phyloP scores from a whole-genome alignment of 345 rosid species.

The Salix udensis region DNA sequence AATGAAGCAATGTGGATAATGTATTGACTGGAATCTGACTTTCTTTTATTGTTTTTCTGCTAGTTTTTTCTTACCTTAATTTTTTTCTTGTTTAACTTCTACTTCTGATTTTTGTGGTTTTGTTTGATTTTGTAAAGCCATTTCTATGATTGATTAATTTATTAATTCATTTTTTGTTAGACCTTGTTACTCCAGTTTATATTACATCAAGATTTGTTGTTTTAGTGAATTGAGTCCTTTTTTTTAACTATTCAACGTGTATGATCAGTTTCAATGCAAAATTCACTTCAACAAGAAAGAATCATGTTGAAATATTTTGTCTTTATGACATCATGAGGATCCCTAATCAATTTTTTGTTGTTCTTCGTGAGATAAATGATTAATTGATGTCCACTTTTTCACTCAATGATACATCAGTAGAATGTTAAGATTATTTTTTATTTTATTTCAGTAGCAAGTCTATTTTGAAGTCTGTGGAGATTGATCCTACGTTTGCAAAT shows the following conservation, averaged over 20 bases:
- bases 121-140: neutral
- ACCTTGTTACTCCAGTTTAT: neutral
- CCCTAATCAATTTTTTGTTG: neutral
- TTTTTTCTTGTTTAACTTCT: neutral
- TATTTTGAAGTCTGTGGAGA: too few relatives aligned
- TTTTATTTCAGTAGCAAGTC: too few relatives aligned
- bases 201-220: neutral
- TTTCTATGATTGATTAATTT: neutral
- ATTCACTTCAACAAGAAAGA: neutral
- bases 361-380: neutral
- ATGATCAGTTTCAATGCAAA: neutral
- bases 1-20: constrained; percentile 3
- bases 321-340: neutral
- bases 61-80: neutral
- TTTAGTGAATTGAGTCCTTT: neutral
- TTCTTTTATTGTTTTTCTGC: neutral
- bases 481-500: too few relatives aligned
- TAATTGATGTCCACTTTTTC: neutral
- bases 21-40: constrained; percentile 2
- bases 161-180: neutral
- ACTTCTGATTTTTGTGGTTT: neutral
- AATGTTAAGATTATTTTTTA: too few relatives aligned
- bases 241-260: neutral
- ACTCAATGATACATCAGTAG: too few relatives aligned
- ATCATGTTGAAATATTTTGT: neutral